Evolutionary conservation across 345 rosid species (phyloP), one percentile per base, ranked within the genome.

Genomic region (Brassica rapa): DNA sequence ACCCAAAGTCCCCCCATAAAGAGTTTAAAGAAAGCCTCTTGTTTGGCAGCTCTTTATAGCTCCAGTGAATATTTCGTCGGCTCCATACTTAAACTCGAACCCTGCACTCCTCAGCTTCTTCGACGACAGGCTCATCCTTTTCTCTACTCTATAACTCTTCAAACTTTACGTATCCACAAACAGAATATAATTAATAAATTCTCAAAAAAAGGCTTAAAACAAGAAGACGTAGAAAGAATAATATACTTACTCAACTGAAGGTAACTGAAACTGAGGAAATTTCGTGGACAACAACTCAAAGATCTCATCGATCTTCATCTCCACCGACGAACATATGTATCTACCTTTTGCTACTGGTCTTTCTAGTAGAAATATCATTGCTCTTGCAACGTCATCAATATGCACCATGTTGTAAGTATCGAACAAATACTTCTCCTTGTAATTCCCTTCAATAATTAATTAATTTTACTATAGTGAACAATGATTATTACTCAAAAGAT

Each of bases 281-380:
- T 64, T 86, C 0, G 65, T 21, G 5, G 86, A 80, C 21, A 87
- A 77, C 43, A 79, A 77, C 10, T 78, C 70, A 11, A 77, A 65
- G 79, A 85, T 74, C 67, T 84, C 83, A 41, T 81, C 78, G 27
- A 84, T 68, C 27, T 86, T 83, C 56, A 84, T 61, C 5, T 14
- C 66, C 56, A 64, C 68, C 19, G 87, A 85, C 35, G 88, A 85
- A 51, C 88, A 89, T 21, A 84, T 86, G 64, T 81, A 89, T 76
- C 93, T 86, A 3, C 93, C 91, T 59, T 83, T 83, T 1, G 91
- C 80, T 5, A 66, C 15, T 10, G 86, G 86, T 71, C 67, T 51
- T 62, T 88, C 91, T 19, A 89, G 53, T 30, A 91, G 81, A 71
- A 72, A 89, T 12, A 88, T 84, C 70, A 85, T 85, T 6, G 91